Base-by-base conservation (phyloP, 176 grass and related monocot species). In the Puya raimondii region DNA sequence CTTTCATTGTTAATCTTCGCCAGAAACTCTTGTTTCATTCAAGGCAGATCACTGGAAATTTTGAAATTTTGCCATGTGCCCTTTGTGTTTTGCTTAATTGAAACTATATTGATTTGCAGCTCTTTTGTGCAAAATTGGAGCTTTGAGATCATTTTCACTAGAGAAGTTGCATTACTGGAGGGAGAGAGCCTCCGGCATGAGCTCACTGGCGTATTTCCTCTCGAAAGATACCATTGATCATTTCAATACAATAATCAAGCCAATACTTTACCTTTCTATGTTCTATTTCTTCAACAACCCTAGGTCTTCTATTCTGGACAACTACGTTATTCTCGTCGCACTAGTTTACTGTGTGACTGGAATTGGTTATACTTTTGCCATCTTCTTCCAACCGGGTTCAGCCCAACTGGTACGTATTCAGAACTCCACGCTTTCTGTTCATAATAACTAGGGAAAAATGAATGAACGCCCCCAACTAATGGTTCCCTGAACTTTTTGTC, bases 241-340 rank as follows among this genome's bases (percentile, higher is more conserved):
- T 53, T 86, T 91, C 81, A 91, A 91, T 66, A 91, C 88, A 20
- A 57, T 87, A n/a, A 74, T 91, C 25, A 91, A 91, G 64, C 88
- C 88, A 23, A 91, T 91, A 23, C 78, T 87, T 57, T 91, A 91
- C 72, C 88, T 91, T 10, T 91, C 88, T 50, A 91, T 91, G 88
- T 91, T 91, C 81, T 91, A 91, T 50, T 91, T 87, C 81, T 91
- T 91, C 81, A 87, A 91, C 78, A 91, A 91, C 53, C 88, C 88
- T 18, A 84, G 88, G 71, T 91, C 88, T 7, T 87, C 88, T 9
- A 91, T 87, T 23, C 70, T 79, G 79, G 84, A 87, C 51, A 91
- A 87, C 64, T 91, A 91, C 1, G 61, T 87, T 1, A 80, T 91
- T 26, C 53, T 87, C 2, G 68, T 91, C 0, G 81, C 78, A 6